These are phyloP conservation scores for Cutaneotrichosporon arboriforme DNA, from an alignment of 1,284 basidiomycete genomes.

Conservation along the genomic window DNA sequence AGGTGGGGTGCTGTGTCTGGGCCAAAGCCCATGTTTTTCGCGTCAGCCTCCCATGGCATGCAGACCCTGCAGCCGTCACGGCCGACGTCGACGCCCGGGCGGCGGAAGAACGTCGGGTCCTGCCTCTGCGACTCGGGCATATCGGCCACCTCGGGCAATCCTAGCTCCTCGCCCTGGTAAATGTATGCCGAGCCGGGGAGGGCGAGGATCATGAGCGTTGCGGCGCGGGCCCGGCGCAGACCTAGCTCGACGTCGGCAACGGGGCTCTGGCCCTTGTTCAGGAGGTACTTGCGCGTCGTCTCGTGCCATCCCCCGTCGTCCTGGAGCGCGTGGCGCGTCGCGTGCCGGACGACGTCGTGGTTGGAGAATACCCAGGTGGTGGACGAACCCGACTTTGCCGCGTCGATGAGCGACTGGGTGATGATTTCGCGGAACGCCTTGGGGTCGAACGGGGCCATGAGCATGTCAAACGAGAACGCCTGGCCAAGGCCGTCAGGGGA, in stretches of 20 bases:
- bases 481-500: constrained; percentile 33
- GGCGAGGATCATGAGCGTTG: constrained; percentile 36
- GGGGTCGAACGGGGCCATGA: constrained; percentile 31
- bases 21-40: constrained; percentile 31
- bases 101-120: constrained; percentile 40
- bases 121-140: constrained; percentile 31
- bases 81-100: constrained; percentile 30
- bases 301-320: constrained; percentile 16
- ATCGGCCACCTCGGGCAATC: constrained; percentile 35
- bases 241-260: constrained; percentile 25
- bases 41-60: constrained; percentile 19
- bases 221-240: constrained; percentile 27
- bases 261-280: constrained; percentile 18
- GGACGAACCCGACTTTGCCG: constrained; percentile 21
- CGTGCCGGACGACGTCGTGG: constrained; percentile 40
- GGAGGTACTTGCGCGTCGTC: constrained; percentile 20
- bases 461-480: constrained; percentile 43
- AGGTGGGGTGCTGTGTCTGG: constrained; percentile 26
- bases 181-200: constrained; percentile 41
- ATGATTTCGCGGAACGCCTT: constrained; percentile 22
- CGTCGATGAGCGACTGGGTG: constrained; percentile 22
- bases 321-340: constrained; percentile 34
- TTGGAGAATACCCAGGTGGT: constrained; percentile 43
- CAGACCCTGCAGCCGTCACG: constrained; percentile 42
- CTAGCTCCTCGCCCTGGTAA: constrained; percentile 45